Evolutionary conservation across 805 yeast genomes (phyloP), one percentile per base, ranked within the genome.

Genomic region (Hanseniaspora lindneri): DNA sequence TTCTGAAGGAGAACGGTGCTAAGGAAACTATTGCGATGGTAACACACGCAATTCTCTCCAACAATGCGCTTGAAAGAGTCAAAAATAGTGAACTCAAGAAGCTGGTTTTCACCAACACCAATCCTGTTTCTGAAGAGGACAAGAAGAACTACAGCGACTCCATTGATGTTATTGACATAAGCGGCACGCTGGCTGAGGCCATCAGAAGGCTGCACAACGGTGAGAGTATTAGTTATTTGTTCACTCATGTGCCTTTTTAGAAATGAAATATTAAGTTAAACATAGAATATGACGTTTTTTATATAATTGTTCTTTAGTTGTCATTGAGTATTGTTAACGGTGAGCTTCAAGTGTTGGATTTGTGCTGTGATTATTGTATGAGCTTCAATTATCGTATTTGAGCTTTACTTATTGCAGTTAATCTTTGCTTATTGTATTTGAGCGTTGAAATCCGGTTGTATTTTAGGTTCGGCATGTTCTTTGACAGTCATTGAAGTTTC

Each of bases 191-290:
- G 52, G 89, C 89, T 27, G 94, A 83, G 65, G 79, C 87, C 53
- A 76, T 83, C 52, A 77, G 94, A 69, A 77, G 94, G 66, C 72
- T 83, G 61, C 94, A 83, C 64, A 81, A 83, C 58, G 94, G 94
- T 66, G 94, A 83, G 67, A 80, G 88, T 65, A 79, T 83, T 51
- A 80, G 87, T 10, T 83, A 80, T 65, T 69, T 83, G 54, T 83
- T 83, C 66, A 80, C 77, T 56, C 74, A 79, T 63, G 80, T 81
- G 34, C 82, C 83, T 7, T 16, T 47, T 11, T 16, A 11, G n/a
- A 20, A 13, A 21, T 21, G 4, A 36, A 8, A 36, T 21, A 36
- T 36, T 10, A 21, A 36, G 20, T 21, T 21, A 36, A 21, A 36
- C 23, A 21, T 36, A 19, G 20, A 8, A 11, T 9, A n/a, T n/a